phyloP scores from a whole-genome alignment of 129 eudicot genomes.

The Ambrosia artemisiifolia region DNA sequence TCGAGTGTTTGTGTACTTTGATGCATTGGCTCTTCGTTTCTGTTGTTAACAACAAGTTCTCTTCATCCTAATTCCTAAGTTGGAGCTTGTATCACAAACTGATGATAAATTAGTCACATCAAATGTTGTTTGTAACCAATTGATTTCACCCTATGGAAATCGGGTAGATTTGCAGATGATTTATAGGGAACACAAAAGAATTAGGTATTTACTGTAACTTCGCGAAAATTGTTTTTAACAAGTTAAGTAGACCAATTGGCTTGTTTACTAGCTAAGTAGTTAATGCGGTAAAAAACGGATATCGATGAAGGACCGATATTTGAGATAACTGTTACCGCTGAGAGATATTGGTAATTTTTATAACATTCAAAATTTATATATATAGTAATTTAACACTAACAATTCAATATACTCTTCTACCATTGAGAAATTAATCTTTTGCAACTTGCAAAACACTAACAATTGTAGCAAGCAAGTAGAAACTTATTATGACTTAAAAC shows the following conservation, averaged over 20 bases:
- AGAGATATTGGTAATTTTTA: too few relatives aligned
- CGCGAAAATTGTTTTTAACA: background rate
- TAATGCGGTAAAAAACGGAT: too few relatives aligned
- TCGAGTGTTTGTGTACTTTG: background rate
- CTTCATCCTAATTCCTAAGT: background rate
- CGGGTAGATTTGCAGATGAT: background rate
- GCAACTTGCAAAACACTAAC: too few relatives aligned
- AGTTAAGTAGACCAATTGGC: background rate
- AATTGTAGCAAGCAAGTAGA: too few relatives aligned
- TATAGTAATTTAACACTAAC: too few relatives aligned
- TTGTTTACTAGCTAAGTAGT: too few relatives aligned
- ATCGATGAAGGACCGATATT: too few relatives aligned
- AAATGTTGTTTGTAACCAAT: background rate
- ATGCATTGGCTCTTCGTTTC: background rate
- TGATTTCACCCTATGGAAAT: background rate
- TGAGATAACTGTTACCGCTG: too few relatives aligned
- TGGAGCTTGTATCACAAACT: background rate
- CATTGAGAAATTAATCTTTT: too few relatives aligned
- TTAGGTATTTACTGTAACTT: background rate
- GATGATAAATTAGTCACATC: constrained; percentile 6
- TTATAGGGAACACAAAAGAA: constrained; percentile 4
- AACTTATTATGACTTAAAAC: too few relatives aligned
- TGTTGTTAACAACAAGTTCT: background rate
- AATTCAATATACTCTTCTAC: too few relatives aligned
- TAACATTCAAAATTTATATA: too few relatives aligned